These are phyloP conservation scores for Lagerstroemia speciosa DNA, from an alignment of 345 rosid genomes.

Conservation along the genomic window DNA sequence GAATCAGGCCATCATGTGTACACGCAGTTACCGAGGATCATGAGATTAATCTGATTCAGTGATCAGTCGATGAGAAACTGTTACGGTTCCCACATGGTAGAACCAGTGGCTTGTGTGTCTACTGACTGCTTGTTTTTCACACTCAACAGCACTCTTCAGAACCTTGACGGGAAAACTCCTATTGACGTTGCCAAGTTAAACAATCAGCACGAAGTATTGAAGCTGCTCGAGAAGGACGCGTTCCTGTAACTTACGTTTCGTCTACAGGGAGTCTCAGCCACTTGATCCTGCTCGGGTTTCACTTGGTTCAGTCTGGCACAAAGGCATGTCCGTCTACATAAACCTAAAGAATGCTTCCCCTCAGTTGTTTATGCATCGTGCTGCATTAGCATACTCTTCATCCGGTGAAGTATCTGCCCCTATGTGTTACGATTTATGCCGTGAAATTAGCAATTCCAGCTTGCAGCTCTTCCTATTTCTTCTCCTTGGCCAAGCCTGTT, in stretches of 20 bases:
- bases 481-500: no score
- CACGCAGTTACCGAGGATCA: neutral
- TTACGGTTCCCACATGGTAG: neutral
- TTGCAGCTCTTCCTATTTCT: no score
- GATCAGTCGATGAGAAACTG: neutral
- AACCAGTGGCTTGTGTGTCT: neutral
- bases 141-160: constrained; percentile 69
- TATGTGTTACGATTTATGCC: no score
- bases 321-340: neutral
- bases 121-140: neutral
- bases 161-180: constrained; percentile 95
- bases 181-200: constrained; percentile 93
- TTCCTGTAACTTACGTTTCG: constrained; percentile 45
- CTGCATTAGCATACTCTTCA: neutral
- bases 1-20: no score
- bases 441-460: no score
- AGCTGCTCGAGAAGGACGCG: constrained; percentile 91
- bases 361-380: neutral
- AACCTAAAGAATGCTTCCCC: neutral
- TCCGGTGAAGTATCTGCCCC: no score
- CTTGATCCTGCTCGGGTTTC: neutral
- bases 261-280: neutral
- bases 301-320: neutral
- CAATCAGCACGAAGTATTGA: constrained; percentile 82
- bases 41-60: neutral